Percentiles rank a stretch among this genome's conserved stretches.
phyloP scores from a whole-genome alignment of 2,329 filamentous ascomycete genomes.

The Xylariaceae sp. region DNA sequence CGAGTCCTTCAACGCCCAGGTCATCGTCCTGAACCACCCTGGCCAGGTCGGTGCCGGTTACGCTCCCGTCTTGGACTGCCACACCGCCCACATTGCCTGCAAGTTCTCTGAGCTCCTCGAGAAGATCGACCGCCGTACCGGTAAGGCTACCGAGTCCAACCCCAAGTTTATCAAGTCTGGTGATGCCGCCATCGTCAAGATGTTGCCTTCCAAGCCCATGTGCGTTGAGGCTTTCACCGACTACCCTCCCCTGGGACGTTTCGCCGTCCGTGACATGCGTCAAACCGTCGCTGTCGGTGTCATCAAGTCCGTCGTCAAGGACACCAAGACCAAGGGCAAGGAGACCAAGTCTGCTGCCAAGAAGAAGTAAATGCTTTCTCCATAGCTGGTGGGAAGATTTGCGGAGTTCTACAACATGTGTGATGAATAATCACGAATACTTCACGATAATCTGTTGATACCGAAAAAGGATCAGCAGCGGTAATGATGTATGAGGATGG shows the following conservation, averaged over 20 bases:
- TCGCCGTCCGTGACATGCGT: constrained; percentile 99
- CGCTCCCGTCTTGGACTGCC: constrained; percentile 98
- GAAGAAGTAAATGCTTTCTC: constrained; percentile 63
- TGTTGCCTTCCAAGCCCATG: constrained; percentile 99
- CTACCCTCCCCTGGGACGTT: constrained; percentile 98
- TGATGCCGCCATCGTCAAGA: constrained; percentile 99
- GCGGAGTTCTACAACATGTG: too few species aligned
- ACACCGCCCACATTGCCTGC: constrained; percentile 99
- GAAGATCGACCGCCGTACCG: constrained; percentile 99
- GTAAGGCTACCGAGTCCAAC: constrained; percentile 85
- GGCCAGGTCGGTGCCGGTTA: constrained; percentile 99
- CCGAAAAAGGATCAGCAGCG: constrained; percentile 39
- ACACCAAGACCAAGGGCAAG: constrained; percentile 55
- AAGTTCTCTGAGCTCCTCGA: constrained; percentile 99
- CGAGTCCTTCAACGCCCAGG: constrained; percentile 98
- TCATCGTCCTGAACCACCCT: constrained; percentile 99
- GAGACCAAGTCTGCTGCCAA: constrained; percentile 67
- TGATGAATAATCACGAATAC: constrained; percentile 24
- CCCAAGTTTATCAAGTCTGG: constrained; percentile 99
- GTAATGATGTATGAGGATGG: constrained; percentile 39
- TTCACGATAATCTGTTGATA: constrained; percentile 40
- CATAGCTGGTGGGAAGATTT: too few species aligned
- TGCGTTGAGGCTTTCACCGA: constrained; percentile 99
- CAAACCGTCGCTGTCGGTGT: constrained; percentile 90
- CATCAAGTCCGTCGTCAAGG: constrained; percentile 83